Conservation (phyloP, 768 basidiomycete species). For the Agrocybe chaxingu region DNA sequence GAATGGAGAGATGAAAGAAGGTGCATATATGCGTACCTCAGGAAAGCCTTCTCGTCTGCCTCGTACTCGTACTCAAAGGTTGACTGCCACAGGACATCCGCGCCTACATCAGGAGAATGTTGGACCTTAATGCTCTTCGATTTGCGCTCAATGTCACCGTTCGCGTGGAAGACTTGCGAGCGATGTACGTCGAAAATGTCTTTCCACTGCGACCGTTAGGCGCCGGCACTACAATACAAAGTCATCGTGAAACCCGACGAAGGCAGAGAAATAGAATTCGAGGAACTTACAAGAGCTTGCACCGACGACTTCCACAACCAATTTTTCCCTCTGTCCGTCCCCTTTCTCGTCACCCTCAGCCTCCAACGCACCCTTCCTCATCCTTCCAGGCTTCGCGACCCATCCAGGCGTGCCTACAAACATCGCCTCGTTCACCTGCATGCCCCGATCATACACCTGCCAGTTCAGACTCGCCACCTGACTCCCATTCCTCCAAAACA, state of each 20-base stretch:
- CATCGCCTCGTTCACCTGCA: constrained; percentile 64
- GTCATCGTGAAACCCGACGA: background rate
- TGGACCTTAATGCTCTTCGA: constrained; percentile 36
- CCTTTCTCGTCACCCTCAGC: constrained; percentile 21
- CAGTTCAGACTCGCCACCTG: constrained; percentile 60
- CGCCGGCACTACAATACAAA: constrained; percentile 36
- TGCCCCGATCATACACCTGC: constrained; percentile 56
- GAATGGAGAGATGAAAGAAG: background rate
- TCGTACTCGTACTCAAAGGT: constrained; percentile 48
- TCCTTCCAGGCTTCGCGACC: constrained; percentile 45
- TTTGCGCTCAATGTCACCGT: constrained; percentile 38
- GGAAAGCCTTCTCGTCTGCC: constrained; percentile 48
- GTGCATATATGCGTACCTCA: constrained; percentile 35
- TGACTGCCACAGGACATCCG: constrained; percentile 41
- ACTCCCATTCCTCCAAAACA: constrained; percentile 54
- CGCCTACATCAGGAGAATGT: constrained; percentile 27
- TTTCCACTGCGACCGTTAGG: constrained; percentile 36
- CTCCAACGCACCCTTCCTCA: constrained; percentile 14
- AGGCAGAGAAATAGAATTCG: background rate
- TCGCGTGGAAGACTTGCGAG: constrained; percentile 42
- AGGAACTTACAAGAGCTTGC: constrained; percentile 38
- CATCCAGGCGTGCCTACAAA: constrained; percentile 56
- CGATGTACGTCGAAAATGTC: constrained; percentile 40
- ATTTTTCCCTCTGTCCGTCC: background rate
- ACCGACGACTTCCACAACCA: constrained; percentile 32